Evolutionary conservation across 106 monocot species (phyloP), one percentile per base, ranked within the genome.

Genomic region (Acanthochlamys bracteata): DNA sequence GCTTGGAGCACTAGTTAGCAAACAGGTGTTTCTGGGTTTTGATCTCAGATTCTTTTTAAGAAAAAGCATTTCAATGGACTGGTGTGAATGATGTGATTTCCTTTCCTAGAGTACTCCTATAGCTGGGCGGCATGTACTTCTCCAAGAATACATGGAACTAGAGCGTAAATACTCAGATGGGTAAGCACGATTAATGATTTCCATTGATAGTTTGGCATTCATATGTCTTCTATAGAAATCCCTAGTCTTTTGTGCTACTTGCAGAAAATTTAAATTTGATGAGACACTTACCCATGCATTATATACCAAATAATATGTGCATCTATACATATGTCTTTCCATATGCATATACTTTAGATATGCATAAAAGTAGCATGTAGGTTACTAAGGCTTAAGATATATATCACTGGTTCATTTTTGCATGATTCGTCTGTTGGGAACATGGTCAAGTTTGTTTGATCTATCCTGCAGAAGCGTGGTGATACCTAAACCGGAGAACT

Each of bases 1-100:
- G 60, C 80, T 96, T 70, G 96, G 96, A 63, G 96, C 96, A 45
- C 66, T 88, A 41, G 95, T 76, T 41, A 96, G 96, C 81, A 72
- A 85, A 57, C 96, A 96, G 88, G 96, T 96, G 7, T 56, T 17
- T 63, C 72, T 68, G 41, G n/a, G n/a, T 39, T 39, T 61, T 70
- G 19, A 25, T 24, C 49, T 56, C 25, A n/a, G 15, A 57, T 13
- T 7, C 22, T 64, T 19, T 42, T 15, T 39, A 17, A 25, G 11
- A 11, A 39, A 13, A 55, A 41, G 16, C 55, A 17, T 9, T 66
- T 4, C 16, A 13, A 47, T 52, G 24, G 9, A 53, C 51, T 46
- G 24, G 49, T 17, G 6, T 49, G 49, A 49, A 49, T 49, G 49
- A 49, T 49, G 13, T 45, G 4, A 40, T 55, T 45, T 11, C 57